Evolutionary conservation across 768 basidiomycete genomes (phyloP), one percentile per base, ranked within the genome.

Genomic region (Suillus brevipes): DNA sequence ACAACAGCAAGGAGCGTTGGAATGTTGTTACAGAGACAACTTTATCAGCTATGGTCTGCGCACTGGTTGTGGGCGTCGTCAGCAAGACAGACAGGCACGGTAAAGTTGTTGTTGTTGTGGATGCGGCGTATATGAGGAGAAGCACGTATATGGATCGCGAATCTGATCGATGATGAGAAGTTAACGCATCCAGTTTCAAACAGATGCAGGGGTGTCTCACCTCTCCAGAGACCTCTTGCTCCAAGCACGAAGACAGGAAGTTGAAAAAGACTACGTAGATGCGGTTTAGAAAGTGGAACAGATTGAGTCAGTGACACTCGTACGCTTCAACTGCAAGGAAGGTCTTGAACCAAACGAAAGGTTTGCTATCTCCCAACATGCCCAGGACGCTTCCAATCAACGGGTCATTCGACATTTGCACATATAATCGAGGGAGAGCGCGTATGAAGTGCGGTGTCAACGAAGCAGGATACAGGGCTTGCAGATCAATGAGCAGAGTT

Each of bases 201-300:
- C 18, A 10, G 16, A 45, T 31, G 64, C 6, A 9, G 3, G 34
- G 23, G 3, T 31, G 50, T 34, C 28, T 37, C 74, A 84, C 90
- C 84, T 69, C 78, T 81, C 81, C 83, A 89, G 14, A 91, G 78
- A 0, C 83, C 87, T 16, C 78, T 78, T 53, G 85, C 81, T 14
- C 89, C 91, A n/a, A 94, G 64, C 52, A 93, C 69, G 72, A 94
- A 94, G 0, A 89, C 83, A 0, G 94, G 94, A 0, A 94, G 76
- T 72, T 94, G 93, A 74, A 91, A 89, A 58, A 85, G 66, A 18
- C 89, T 89, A 55, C 20, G 61, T 61, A 40, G 0, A 37, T 16
- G 16, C 28, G 53, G n/a, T 50, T 64, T 47, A 61, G 31, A n/a
- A 38, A 12, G 34, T 25, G 28, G 10, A 42, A 13, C 25, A 45